Evolutionary conservation across 176 grass and related monocot genomes (phyloP), one percentile per base, ranked within the genome.

Genomic region (Paspalum notatum): DNA sequence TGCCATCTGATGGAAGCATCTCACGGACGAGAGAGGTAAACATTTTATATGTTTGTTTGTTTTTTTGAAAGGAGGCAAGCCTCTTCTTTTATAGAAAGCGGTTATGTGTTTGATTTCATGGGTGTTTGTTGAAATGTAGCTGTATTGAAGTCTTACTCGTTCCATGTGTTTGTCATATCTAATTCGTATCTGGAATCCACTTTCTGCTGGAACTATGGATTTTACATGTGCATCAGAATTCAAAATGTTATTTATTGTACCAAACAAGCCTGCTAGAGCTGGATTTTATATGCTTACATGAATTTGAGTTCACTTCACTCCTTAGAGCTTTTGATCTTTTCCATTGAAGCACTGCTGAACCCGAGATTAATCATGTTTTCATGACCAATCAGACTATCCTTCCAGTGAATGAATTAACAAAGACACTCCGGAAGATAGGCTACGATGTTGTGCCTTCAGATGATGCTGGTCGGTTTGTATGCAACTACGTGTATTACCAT

Each of bases 401-500:
- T 13, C 95, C 92, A 10, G 92, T 93, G 59, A 88, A 61, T 18
- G 88, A 95, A 45, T 80, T 98, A 70, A 78, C 90, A 8, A 98
- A 87, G 62, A 70, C 86, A 63, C 85, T 98, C 26, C 68, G 77
- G 13, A 95, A 89, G 78, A 95, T 87, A 53, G 95, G 92, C 62
- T 93, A 98, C 45, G 95, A 98, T 41, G 95, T 93, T 48, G 66
- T 87, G 77, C 82, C 84, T 47, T 98, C 95, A 47, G 86, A 95
- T 57, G 95, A 98, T 2, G 92, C 95, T n/a, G 95, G 88, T 22
- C 78, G 92, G 52, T 98, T 95, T 26, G 92, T 98, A 42, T 98
- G 95, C 86, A 98, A 98, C 75, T 98, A 91, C 41, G 90, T 95
- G 75, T 98, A 98, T 71, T 98, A 98, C 74, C 92, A 91, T 57